Evolutionary conservation across 2,329 filamentous ascomycete genomes (phyloP), one percentile per base, ranked within the genome.

Genomic region (Alternaria sp.): DNA sequence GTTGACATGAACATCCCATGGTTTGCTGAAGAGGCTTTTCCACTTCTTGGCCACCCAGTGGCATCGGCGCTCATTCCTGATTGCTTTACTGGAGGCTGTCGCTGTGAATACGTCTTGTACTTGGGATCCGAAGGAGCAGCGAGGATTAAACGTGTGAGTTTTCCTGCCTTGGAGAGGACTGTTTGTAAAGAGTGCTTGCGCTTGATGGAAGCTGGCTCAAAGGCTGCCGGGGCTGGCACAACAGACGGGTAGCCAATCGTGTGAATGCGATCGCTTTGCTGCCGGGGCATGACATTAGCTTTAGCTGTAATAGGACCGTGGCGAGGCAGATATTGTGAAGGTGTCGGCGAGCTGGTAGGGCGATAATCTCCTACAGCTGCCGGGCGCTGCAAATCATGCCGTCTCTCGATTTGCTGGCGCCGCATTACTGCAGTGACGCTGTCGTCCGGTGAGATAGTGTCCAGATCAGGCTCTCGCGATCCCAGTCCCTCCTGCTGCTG

Each of bases 111-210:
- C 8, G 65, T 66, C 23, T 70, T 70, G 3, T 58, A 47, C 9
- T 58, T 59, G 15, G 59, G 47, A 18, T 67, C 57, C 3, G 59
- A 60, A 3, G 70, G 66, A 18, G 61, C 60, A 9, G 65, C 58
- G n/a, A 74, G 62, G 7, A 71, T 26, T 21, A 58, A 63, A 12
- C 71, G 67, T 6, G 62, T 43, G 5, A 68, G 55, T 50, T 57
- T 68, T 45, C 62, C 61, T 3, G 53, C 55, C 10, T 55, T 58
- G 18, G 43, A 60, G 26, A 55, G 20, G 2, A 58, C 53, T 11
- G 51, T 46, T n/a, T 60, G 51, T 4, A 60, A 14, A 1, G 58
- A 46, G 8, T 33, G 43, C 28, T 47, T 37, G n/a, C 18, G 15
- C 43, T 46, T 55, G 50, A 41, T 4, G 20, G 45, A 26, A 25